Evolutionary conservation across 108 stramenopile genomes (phyloP).

Genomic region (Nannochloropsis gaditana): DNA sequence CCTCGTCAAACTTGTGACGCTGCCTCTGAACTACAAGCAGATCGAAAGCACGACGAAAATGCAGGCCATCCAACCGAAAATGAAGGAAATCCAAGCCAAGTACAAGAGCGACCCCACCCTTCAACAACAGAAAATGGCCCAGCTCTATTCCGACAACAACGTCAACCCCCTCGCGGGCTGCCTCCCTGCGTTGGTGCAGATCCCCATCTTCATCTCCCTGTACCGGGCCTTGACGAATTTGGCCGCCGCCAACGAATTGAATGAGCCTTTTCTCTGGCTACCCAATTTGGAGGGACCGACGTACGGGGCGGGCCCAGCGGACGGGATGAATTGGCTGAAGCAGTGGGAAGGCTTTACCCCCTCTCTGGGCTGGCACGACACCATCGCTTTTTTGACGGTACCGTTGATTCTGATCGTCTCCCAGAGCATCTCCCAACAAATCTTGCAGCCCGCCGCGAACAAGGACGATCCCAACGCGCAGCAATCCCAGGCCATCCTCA

Average conservation of each 20-base stretch:
- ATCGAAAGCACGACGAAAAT: slow-evolving; percentile 86
- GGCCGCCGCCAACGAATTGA: slow-evolving; percentile 74
- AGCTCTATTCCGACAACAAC: slow-evolving; percentile 81
- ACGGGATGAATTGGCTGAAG: slow-evolving; percentile 80
- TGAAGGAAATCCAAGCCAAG: slow-evolving; percentile 82
- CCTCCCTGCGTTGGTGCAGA: slow-evolving; percentile 80
- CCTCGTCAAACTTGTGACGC: slow-evolving; percentile 77
- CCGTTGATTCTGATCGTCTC: slow-evolving; percentile 80
- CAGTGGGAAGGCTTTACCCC: slow-evolving; percentile 71
- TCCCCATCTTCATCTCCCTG: slow-evolving; percentile 91
- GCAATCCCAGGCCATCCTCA: slow-evolving; percentile 64
- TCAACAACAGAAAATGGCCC: slow-evolving; percentile 88
- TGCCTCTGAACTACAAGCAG: slow-evolving; percentile 81
- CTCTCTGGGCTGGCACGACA: slow-evolving; percentile 85
- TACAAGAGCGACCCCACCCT: slow-evolving; percentile 86
- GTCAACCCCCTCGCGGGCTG: slow-evolving; percentile 91
- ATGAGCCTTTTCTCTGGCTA: slow-evolving; percentile 88
- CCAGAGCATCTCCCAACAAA: slow-evolving; percentile 75
- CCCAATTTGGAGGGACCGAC: slow-evolving; percentile 92
- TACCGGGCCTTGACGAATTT: slow-evolving; percentile 84
- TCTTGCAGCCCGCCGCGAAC: slow-evolving; percentile 59
- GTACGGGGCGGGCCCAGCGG: slow-evolving; percentile 82
- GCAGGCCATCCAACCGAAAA: slow-evolving; percentile 55
- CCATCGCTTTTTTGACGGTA: slow-evolving; percentile 74
- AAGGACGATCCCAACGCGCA: neutral